Evolutionary conservation across 2,329 filamentous ascomycete species (phyloP), one percentile per base, ranked within the genome.

Genomic region (Fusarium foetens): DNA sequence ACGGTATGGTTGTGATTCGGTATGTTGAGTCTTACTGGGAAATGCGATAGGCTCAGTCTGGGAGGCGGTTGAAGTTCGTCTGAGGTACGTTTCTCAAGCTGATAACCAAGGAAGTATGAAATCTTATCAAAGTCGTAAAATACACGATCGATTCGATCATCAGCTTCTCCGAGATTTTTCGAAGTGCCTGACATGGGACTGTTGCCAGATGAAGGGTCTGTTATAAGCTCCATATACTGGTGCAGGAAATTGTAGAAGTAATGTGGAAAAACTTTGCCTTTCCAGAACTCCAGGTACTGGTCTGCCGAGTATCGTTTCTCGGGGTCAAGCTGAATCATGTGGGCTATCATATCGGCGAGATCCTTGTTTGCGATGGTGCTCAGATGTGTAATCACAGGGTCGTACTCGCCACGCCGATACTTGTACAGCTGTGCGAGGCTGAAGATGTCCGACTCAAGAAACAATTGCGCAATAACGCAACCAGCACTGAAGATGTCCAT

Each of bases 401-500:
- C 94, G 79, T 97, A 98, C 78, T 99, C 95, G 73, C 94, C 93
- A 70, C 93, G 92, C 43, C 94, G 92, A 79, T 98, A 99, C 79
- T 95, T 95, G 85, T 95, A 98, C 58, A 99, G 89, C 81, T 98
- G 95, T 76, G 94, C 97, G 16, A 99, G 87, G n/a, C 91, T 97
- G 82, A 99, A 98, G n/a, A 98, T 95, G 13, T 97, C 95, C 0
- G 94, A 89, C 82, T 99, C 96, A 10, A 98, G 88, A 75, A 99
- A 98, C 41, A 99, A 87, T 81, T 99, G 96, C 3, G 96, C 96
- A 77, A 99, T 97, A 42, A 98, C 95, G 80, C 97, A 99, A 12
- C 96, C 96, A 27, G 92, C 93, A 81, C 96, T 98, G 84, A 99
- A 99, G 39, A 99, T 92, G 80, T 99, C 96, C 97, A 99, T 99